Conservation (phyloP, 1,284 basidiomycete genomes). For the Papiliotrema nemorosa region DNA sequence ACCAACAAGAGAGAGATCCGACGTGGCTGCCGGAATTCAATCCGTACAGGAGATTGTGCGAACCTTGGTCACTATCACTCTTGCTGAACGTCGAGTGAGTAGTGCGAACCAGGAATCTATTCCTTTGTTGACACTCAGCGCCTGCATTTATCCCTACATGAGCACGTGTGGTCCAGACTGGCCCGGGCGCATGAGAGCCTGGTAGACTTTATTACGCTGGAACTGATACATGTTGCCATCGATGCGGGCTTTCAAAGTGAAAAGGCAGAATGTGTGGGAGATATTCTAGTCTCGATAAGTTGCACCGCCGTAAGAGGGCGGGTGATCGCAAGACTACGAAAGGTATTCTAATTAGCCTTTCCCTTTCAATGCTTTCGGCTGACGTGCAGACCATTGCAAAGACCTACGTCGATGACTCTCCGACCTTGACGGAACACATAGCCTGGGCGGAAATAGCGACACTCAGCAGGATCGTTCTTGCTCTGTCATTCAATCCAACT, state of each 20-base stretch:
- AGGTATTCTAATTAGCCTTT: slow-evolving; percentile 52
- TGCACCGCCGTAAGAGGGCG: slow-evolving; percentile 74
- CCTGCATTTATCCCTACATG: slow-evolving; percentile 64
- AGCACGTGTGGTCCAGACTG: slow-evolving; percentile 70
- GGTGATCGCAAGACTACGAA: slow-evolving; percentile 71
- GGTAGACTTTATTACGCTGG: slow-evolving; percentile 69
- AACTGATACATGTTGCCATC: slow-evolving; percentile 71
- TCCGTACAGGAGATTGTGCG: slow-evolving; percentile 70
- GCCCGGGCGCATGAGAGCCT: slow-evolving; percentile 63
- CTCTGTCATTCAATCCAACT: slow-evolving; percentile 65
- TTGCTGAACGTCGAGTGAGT: slow-evolving; percentile 64
- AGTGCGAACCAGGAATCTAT: neutral
- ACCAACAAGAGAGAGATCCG: slow-evolving; percentile 55
- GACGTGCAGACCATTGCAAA: slow-evolving; percentile 62
- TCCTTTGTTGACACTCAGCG: slow-evolving; percentile 49
- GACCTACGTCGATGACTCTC: slow-evolving; percentile 62
- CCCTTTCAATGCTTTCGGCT: no score
- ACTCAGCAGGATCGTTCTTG: slow-evolving; percentile 66
- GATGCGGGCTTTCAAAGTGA: slow-evolving; percentile 73
- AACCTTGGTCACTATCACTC: slow-evolving; percentile 68
- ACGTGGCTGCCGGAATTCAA: slow-evolving; percentile 21
- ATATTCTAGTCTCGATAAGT: slow-evolving; percentile 68
- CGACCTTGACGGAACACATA: slow-evolving; percentile 63
- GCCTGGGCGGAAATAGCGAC: slow-evolving; percentile 82
- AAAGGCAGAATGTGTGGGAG: slow-evolving; percentile 69